Conservation (phyloP, 2,329 filamentous ascomycete species). For the Clathrospora elynae region DNA sequence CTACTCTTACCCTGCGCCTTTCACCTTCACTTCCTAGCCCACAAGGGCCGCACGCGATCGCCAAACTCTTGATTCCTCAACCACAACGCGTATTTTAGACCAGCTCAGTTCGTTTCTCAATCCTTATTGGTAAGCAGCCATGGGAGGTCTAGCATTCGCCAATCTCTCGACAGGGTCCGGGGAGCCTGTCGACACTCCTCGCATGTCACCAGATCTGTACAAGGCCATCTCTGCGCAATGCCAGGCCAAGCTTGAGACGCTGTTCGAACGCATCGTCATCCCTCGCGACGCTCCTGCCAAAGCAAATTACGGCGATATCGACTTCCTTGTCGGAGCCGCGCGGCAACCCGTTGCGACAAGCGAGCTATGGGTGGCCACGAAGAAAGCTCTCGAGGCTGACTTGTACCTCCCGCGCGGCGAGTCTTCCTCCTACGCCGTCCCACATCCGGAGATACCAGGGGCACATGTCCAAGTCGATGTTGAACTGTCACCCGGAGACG, state of each 20-base stretch:
- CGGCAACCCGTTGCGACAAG: conserved; percentile 11
- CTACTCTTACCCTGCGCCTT: background rate
- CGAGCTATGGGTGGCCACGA: conserved; percentile 42
- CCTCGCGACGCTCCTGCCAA: conserved; percentile 75
- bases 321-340: conserved; percentile 62
- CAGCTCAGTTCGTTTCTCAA: too few relatives aligned
- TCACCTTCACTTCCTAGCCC: background rate
- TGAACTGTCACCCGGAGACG: conserved; percentile 54
- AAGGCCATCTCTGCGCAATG: conserved; percentile 55
- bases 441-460: conserved; percentile 31
- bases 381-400: conserved; percentile 54
- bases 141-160: conserved; percentile 64
- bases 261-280: conserved; percentile 62
- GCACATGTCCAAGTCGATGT: conserved; percentile 72
- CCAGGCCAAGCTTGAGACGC: conserved; percentile 53
- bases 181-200: conserved; percentile 63
- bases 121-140: too few relatives aligned
- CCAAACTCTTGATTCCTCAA: too few relatives aligned
- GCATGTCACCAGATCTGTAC: conserved; percentile 68
- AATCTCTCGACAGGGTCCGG: conserved; percentile 42
- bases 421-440: conserved; percentile 58
- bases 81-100: background rate
- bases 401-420: conserved; percentile 25
- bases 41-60: too few relatives aligned
- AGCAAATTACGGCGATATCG: conserved; percentile 71